These are phyloP conservation scores for Cercospora sp. DNA, from an alignment of 2,329 filamentous ascomycete genomes.

Conservation along the genomic window DNA sequence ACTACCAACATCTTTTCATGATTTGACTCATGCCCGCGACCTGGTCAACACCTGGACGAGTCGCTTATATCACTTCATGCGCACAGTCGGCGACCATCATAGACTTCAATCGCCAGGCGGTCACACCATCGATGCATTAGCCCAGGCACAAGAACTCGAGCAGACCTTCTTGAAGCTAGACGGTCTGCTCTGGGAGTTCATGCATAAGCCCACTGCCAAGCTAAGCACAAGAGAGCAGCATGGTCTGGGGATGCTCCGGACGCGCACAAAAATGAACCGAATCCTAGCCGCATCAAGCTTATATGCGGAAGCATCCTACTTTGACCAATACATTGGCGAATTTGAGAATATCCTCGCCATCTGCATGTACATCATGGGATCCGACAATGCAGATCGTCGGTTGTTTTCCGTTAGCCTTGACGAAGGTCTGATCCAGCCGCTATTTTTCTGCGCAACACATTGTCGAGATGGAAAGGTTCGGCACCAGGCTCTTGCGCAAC, in stretches of 20 bases:
- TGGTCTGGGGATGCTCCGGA: conserved; percentile 34
- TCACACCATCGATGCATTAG: conserved; percentile 33
- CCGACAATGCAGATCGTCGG: conserved; percentile 31
- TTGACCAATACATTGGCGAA: conserved; percentile 32
- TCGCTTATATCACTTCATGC: conserved; percentile 35
- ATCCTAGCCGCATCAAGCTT: conserved; percentile 33
- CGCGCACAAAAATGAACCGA: conserved; percentile 34
- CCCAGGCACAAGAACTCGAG: conserved; percentile 32
- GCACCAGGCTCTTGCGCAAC: conserved; percentile 30
- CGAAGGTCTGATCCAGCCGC: conserved; percentile 35
- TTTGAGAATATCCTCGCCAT: conserved; percentile 37
- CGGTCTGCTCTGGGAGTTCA: conserved; percentile 32
- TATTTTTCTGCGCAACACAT: conserved; percentile 34
- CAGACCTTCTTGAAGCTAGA: conserved; percentile 32
- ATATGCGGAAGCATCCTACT: conserved; percentile 32
- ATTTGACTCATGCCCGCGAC: conserved; percentile 35
- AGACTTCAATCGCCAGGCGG: conserved; percentile 30
- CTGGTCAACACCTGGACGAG: conserved; percentile 34
- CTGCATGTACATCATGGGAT: conserved; percentile 34
- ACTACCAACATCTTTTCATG: conserved; percentile 30
- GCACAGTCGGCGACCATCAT: conserved; percentile 32
- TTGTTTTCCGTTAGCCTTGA: conserved; percentile 35
- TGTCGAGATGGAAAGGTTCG: conserved; percentile 35
- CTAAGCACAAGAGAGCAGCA: conserved; percentile 35
- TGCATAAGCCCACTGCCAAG: conserved; percentile 33